Base-by-base conservation (phyloP, 228 moss, liverwort and hornwort genomes). In the Sphagnum magellanicum region DNA sequence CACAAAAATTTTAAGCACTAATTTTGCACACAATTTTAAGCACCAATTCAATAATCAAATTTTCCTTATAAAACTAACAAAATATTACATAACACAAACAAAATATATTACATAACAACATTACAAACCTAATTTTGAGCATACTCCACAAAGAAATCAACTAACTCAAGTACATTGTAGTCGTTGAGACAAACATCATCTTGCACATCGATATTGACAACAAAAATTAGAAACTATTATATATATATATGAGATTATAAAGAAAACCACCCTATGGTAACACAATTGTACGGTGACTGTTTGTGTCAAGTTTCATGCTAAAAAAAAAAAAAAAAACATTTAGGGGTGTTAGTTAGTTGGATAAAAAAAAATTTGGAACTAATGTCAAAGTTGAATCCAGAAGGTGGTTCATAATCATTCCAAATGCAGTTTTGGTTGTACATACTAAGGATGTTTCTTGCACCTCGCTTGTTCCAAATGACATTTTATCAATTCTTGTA, bases 361-460 rank as follows among this genome's bases (percentile, higher is more conserved):
- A 91, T 79, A 15, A 84, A 79, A 60, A 91, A 80, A 60, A 66
- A 74, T 63, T 61, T 67, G 52, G 89, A 91, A 53, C 72, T 50
- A 53, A 91, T 90, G 52, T 97, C 97, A 72, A 77, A 97, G 49
- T 53, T 74, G 70, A 97, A 97, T 63, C 89, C 91, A 12, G 12
- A 64, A 65, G 97, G 97, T 66, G 93, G 79, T 49, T 82, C 75
- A 72, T 97, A 84, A 60, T 70, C 75, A 46, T 88, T 90, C 90
- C 92, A 93, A 6, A 83, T 67, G 65, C 81, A 82, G 71, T 79
- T 76, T 73, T 74, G 70, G 57, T 83, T 90, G 72, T 88, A 90
- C 69, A 93, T 71, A 72, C 90, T 93, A 66, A 88, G 87, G 63
- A 93, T 87, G 72, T 93, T 93, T 71, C 93, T 90, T 90, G 85